A percentile compares a stretch with the other conserved stretches of the same genome.
Conservation (phyloP, 2,329 filamentous ascomycete genomes). For the Sporothrix dimorphospora region DNA sequence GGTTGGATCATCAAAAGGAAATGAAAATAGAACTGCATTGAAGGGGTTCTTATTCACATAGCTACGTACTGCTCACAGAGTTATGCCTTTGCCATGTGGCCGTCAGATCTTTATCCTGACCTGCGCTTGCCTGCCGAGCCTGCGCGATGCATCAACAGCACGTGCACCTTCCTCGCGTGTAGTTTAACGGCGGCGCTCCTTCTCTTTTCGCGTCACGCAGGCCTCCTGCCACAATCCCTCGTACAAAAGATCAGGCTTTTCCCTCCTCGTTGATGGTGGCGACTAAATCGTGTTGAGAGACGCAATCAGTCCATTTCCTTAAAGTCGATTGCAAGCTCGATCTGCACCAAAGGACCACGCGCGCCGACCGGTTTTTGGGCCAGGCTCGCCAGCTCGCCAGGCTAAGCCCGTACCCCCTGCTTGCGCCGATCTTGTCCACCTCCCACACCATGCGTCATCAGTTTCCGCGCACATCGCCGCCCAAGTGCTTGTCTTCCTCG, state of each 20-base stretch:
- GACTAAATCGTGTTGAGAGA: neutral
- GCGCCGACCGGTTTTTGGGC: neutral
- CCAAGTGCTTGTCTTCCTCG: no score
- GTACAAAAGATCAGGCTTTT: neutral
- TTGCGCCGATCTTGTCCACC: neutral
- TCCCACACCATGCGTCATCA: conserved; percentile 19
- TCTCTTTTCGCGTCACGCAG: neutral
- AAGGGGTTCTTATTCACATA: neutral
- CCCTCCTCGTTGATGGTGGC: neutral
- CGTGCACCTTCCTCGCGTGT: neutral
- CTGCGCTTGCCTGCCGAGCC: neutral
- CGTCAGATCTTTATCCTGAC: neutral
- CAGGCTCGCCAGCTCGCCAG: neutral
- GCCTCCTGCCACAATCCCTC: neutral
- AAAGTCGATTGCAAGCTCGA: conserved; percentile 8
- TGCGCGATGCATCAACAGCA: neutral
- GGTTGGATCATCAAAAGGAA: neutral
- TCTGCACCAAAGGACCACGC: neutral
- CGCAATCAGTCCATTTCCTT: neutral
- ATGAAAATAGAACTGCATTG: neutral
- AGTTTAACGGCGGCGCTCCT: neutral
- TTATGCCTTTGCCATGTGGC: neutral
- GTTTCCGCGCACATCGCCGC: neutral
- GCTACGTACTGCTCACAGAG: neutral
- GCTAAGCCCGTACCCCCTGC: conserved; percentile 12